Evolutionary conservation across 2,329 filamentous ascomycete species (phyloP), one percentile per base, ranked within the genome.

Genomic region (Trichothecium roseum): DNA sequence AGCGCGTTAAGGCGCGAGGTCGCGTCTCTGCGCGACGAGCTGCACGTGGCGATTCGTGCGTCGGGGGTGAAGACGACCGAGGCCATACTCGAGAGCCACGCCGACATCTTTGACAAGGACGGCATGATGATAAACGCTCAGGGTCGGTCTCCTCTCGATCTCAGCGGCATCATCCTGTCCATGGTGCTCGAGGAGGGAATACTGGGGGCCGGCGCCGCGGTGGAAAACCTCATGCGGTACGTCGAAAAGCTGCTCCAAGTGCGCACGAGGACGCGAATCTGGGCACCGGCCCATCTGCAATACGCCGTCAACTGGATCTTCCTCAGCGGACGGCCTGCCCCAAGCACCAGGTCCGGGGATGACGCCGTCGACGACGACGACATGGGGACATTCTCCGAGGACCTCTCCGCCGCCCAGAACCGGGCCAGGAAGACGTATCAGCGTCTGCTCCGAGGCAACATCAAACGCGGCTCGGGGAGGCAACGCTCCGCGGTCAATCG

Each of bases 181-280:
- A 66, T 71, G 60, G 60, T 68, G 4, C 52, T 66, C 7, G 64
- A 69, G 36, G 64, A 69, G 45, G 55, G 60, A 12, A 51, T 68
- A 5, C 40, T 45, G 13, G 48, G 34, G 5, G 37, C 42, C n/a
- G 44, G 45, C 0, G 32, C 18, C 1, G 45, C 53, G 0, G 49
- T 56, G 5, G 55, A 63, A 27, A 39, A 40, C 2, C 40, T 69
- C 0, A 44, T 69, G 0, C 47, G 50, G 4, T 51, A 59, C 10
- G 47, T 68, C 3, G 41, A 57, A 1, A 44, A 51, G 0, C 50
- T 66, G 2, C 54, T 62, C 6, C 46, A 55, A 15, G 45, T 49
- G 4, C 56, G 60, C 10, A 57, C 52, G 1, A 45, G 40, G 2
- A 47, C 48, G 2, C 56, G 58, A 0, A 39, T 68, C 1, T 70